These are phyloP conservation scores for Delonix regia DNA, from an alignment of 306 rosid species.

Conservation along the genomic window DNA sequence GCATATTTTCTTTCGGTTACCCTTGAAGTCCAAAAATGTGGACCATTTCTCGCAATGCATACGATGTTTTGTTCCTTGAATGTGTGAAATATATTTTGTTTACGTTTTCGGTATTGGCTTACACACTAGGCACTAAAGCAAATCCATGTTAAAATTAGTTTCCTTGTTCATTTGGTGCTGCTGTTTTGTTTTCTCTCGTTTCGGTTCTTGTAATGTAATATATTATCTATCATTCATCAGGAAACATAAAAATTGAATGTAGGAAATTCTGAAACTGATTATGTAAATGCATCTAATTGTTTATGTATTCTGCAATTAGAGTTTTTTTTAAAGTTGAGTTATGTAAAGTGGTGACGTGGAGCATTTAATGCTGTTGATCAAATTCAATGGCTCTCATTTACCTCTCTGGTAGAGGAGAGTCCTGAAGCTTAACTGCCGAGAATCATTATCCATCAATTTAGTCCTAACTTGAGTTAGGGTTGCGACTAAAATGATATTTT, in stretches of 20 bases:
- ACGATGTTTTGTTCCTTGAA: not conserved
- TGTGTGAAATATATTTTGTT: not conserved
- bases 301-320: no score
- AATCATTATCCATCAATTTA: no score
- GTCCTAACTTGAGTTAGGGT: no score
- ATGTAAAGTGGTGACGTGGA: no score
- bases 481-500: no score
- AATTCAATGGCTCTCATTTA: no score
- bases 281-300: not conserved
- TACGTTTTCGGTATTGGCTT: not conserved
- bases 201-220: not conserved
- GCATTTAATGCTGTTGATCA: no score
- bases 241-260: not conserved
- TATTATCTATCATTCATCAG: not conserved
- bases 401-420: no score
- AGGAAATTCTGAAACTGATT: not conserved
- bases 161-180: not conserved
- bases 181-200: not conserved
- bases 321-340: no score
- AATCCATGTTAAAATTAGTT: not conserved
- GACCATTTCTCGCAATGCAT: not conserved
- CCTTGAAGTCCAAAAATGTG: no score
- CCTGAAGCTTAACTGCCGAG: no score
- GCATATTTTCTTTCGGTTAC: no score
- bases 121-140: not conserved